These are phyloP conservation scores for Candida dendrica DNA, from an alignment of 805 yeast species.

Conservation along the genomic window DNA sequence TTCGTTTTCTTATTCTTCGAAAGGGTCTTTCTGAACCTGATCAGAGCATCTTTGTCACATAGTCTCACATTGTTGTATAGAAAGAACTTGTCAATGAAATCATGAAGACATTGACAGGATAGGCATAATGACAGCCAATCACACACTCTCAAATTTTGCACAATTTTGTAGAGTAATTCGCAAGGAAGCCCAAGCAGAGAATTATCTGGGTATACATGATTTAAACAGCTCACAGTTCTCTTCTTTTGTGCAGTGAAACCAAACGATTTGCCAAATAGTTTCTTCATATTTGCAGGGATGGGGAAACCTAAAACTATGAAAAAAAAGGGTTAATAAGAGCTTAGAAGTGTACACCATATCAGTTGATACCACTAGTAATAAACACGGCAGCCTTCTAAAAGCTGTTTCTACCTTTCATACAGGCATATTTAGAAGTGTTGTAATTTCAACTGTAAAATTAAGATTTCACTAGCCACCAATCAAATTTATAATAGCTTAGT, in stretches of 20 bases:
- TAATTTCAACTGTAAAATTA: no score
- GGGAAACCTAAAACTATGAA: no score
- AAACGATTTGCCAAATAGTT: neutral
- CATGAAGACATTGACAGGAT: conserved; percentile 30
- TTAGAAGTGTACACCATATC: no score
- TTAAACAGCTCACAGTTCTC: neutral
- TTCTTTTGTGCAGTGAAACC: neutral
- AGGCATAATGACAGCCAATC: conserved; percentile 24
- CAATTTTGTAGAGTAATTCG: conserved; percentile 33
- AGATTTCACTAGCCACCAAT: no score
- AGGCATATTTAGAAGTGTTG: no score
- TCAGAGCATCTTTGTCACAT: conserved; percentile 8
- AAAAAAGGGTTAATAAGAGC: no score
- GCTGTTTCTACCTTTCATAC: no score
- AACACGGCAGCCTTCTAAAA: no score
- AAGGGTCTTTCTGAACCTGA: conserved; percentile 29
- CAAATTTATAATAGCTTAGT: no score
- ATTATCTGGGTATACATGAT: neutral
- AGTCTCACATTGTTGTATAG: conserved; percentile 30
- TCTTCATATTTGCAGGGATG: neutral
- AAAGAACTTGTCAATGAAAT: conserved; percentile 28
- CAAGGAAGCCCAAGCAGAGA: conserved; percentile 35
- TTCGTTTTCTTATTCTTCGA: conserved; percentile 23
- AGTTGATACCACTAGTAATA: no score
- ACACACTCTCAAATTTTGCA: conserved; percentile 18